Conservation (phyloP, 228 moss, liverwort and hornwort species). For the Sphagnum fallax region DNA sequence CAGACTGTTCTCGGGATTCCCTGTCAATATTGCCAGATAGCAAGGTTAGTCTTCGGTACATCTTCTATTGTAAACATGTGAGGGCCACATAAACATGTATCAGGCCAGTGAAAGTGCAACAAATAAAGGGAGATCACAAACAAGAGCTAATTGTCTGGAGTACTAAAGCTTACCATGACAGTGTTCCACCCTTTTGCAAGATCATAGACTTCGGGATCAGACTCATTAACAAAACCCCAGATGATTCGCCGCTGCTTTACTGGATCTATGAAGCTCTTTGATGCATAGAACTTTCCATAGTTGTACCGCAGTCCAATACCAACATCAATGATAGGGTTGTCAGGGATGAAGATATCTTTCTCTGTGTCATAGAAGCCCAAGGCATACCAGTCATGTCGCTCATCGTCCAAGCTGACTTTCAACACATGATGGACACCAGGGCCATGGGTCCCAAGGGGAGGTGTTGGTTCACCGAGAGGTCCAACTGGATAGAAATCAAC, state of each 20-base stretch:
- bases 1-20: slow-evolving; percentile 35
- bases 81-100: too few relatives aligned
- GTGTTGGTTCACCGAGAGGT: slow-evolving; percentile 1
- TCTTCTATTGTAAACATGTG: too few relatives aligned
- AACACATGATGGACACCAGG: slow-evolving; percentile 21
- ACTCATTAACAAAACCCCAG: slow-evolving; percentile 50
- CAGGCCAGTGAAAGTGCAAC: too few relatives aligned
- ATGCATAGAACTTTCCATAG: slow-evolving; percentile 51
- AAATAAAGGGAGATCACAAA: too few relatives aligned
- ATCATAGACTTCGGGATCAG: slow-evolving; percentile 23
- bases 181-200: slow-evolving; percentile 64
- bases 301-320: slow-evolving; percentile 36
- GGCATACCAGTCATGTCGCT: slow-evolving; percentile 33
- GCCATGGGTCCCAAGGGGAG: slow-evolving; percentile 6
- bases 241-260: slow-evolving; percentile 28
- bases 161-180: slow-evolving; percentile 33
- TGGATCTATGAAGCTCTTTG: slow-evolving; percentile 34
- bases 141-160: too few relatives aligned
- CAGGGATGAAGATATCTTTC: slow-evolving; percentile 19
- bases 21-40: slow-evolving; percentile 8
- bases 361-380: slow-evolving; percentile 31
- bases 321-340: slow-evolving; percentile 15
- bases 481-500: slow-evolving; percentile 69
- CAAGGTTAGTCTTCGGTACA: too few relatives aligned
- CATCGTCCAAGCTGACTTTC: slow-evolving; percentile 37